Evolutionary conservation across 176 grass and related monocot species (phyloP).

Genomic region (Tuctoria greenei): DNA sequence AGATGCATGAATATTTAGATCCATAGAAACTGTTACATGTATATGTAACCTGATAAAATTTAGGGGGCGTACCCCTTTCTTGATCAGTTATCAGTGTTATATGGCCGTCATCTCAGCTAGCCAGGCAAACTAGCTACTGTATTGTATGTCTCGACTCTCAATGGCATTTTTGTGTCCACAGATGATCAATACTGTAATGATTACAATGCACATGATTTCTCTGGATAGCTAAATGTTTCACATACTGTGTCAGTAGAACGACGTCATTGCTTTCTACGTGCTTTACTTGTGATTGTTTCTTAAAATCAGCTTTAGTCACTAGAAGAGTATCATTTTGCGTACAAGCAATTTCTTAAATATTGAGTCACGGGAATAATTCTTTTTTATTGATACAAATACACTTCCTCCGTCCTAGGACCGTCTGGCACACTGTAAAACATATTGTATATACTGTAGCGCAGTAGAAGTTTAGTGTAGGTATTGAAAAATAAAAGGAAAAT

Average conservation of each 20-base stretch:
- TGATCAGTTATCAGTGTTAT: neutral
- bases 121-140: neutral
- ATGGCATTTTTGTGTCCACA: neutral
- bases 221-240: neutral
- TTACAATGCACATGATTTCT: neutral
- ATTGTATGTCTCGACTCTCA: too few relatives aligned
- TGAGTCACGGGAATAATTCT: neutral
- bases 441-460: too few relatives aligned
- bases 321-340: neutral
- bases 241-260: neutral
- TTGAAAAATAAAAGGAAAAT: too few relatives aligned
- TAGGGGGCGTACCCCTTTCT: neutral
- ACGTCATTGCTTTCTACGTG: neutral
- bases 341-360: neutral
- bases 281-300: neutral
- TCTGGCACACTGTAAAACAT: too few relatives aligned
- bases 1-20: neutral
- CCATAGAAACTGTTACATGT: neutral
- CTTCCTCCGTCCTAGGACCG: too few relatives aligned
- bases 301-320: neutral
- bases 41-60: neutral
- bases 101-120: neutral
- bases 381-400: too few relatives aligned
- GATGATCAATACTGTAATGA: neutral
- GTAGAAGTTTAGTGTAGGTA: too few relatives aligned